These are phyloP conservation scores for Citrullus colocynthis DNA, from an alignment of 306 rosid genomes.

Conservation along the genomic window DNA sequence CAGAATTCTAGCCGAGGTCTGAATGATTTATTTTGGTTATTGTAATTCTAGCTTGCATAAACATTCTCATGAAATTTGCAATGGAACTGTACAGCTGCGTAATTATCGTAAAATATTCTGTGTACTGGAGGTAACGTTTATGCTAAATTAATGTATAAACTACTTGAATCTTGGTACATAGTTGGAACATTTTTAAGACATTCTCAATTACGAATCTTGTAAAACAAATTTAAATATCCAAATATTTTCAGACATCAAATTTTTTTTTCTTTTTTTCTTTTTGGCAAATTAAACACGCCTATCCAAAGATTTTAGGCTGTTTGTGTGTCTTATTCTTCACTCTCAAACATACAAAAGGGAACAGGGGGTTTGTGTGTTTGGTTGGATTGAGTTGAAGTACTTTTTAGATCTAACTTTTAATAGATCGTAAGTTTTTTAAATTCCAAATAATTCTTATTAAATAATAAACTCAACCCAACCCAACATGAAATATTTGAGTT, in stretches of 20 bases:
- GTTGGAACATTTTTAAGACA: not conserved
- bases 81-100: not conserved
- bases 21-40: conserved; percentile 3
- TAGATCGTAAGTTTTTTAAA: too few relatives aligned
- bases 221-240: too few relatives aligned
- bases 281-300: too few relatives aligned
- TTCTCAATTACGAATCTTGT: too few relatives aligned
- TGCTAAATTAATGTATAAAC: not conserved
- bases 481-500: too few relatives aligned
- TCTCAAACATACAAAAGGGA: not conserved
- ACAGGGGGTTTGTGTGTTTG: not conserved
- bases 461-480: too few relatives aligned
- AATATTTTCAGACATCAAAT: too few relatives aligned
- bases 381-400: too few relatives aligned
- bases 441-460: too few relatives aligned
- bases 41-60: not conserved
- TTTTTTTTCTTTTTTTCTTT: too few relatives aligned
- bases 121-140: not conserved
- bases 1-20: conserved; percentile 14
- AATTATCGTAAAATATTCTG: not conserved
- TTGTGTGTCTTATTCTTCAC: not conserved
- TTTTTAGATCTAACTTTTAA: too few relatives aligned
- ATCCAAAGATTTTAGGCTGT: too few relatives aligned
- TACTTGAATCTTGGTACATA: not conserved
- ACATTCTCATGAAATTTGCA: not conserved